Evolutionary conservation across 1,284 basidiomycete species (phyloP).

Genomic region (Moniliophthora roreri): DNA sequence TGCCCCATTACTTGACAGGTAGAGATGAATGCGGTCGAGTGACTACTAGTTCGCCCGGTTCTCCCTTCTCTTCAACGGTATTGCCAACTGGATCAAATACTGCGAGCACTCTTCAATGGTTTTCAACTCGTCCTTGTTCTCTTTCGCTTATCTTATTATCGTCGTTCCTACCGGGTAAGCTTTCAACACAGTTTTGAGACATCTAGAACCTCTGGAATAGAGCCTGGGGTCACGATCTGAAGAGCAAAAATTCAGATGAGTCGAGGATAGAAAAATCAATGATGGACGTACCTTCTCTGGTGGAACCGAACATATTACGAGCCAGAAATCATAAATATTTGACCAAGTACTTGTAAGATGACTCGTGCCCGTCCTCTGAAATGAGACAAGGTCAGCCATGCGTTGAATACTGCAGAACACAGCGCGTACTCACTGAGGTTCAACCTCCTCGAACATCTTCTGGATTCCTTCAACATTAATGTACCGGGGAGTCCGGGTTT

Average conservation of each 20-base stretch:
- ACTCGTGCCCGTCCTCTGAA: slow-evolving; percentile 18
- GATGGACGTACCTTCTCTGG: slow-evolving; percentile 46
- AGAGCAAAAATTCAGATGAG: no score
- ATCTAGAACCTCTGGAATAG: slow-evolving; percentile 59
- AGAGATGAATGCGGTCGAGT: slow-evolving; percentile 83
- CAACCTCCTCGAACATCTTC: slow-evolving; percentile 10
- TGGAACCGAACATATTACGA: slow-evolving; percentile 17
- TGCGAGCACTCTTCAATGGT: slow-evolving; percentile 48
- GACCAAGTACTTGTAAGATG: slow-evolving; percentile 19
- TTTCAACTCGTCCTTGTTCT: slow-evolving; percentile 49
- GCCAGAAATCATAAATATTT: slow-evolving; percentile 19
- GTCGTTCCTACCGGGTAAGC: slow-evolving; percentile 65
- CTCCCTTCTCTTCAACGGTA: slow-evolving; percentile 55
- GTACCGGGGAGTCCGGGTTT: slow-evolving; percentile 9
- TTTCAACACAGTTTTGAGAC: slow-evolving; percentile 89
- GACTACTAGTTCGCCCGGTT: slow-evolving; percentile 67
- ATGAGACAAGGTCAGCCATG: not conserved
- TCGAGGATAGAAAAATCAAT: not conserved
- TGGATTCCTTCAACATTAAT: slow-evolving; percentile 13
- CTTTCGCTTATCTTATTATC: slow-evolving; percentile 53
- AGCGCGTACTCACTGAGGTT: slow-evolving; percentile 12
- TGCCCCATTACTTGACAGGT: slow-evolving; percentile 84
- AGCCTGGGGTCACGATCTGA: slow-evolving; percentile 42
- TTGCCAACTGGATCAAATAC: slow-evolving; percentile 54
- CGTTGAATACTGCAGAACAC: not conserved